Evolutionary conservation across 176 grass and related monocot species (phyloP), one percentile per base, ranked within the genome.

Genomic region (Bonia amplexicaulis): DNA sequence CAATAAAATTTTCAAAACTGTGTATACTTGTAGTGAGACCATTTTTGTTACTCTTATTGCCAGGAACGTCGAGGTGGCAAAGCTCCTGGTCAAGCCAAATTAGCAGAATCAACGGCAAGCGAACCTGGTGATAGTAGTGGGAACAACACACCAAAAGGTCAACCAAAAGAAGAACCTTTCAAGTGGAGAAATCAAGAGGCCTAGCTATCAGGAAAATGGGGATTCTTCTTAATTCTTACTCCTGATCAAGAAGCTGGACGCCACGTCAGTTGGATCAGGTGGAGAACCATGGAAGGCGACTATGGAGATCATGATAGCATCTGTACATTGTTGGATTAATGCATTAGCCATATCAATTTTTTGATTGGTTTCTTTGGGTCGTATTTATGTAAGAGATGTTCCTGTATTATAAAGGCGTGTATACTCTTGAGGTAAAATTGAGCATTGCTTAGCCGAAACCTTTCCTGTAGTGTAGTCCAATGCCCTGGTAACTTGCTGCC

Each of bases 31-130:
- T 67, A 33, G 6, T 26, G 20, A 69, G 55, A 35, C 47, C n/a
- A 17, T 64, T 78, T 22, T 46, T 57, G 59, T 66, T 10, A 58
- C 16, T 70, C 23, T 20, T 80, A 11, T 77, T 78, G 5, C 20
- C 81, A 97, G 94, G 94, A 97, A 17, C 89, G 90, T 29, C 89
- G 91, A 31, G 80, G 78, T 49, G 91, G 87, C 54, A 93, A 87
- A 87, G 79, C 79, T 84, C 91, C 91, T n/a, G 78, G 62, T 63
- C 89, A 90, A 86, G 70, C 41, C 58, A 92, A 53, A 86, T 79
- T 77, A 5, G 61, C 65, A 9, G 94, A 91, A 87, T 88, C 74
- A 83, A 19, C 91, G 1, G 2, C 44, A 40, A 74, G 73, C 0
- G 94, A 97, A 45, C 62, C 87, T 3, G 91, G 87, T 7, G 87